Percentiles rank a stretch among this genome's conserved stretches.
Evolutionary conservation across 208 protist species (phyloP).

Genomic region (Herpetomonas samuelpessoai): DNA sequence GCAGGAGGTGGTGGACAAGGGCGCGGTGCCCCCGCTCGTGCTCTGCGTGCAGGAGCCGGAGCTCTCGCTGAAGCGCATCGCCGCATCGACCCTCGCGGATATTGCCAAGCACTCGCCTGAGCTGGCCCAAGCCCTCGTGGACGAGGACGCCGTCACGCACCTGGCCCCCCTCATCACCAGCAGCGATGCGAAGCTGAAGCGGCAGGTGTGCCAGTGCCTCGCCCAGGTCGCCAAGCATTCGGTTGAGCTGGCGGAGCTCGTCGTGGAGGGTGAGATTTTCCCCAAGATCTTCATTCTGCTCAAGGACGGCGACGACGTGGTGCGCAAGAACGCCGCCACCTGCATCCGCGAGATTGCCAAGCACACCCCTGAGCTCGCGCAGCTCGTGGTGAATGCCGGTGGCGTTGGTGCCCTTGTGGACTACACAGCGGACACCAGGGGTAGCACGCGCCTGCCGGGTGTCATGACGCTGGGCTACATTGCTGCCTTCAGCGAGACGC

Average conservation of each 20-base stretch:
- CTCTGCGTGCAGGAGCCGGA: conserved; percentile 98
- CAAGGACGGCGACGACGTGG: conserved; percentile 94
- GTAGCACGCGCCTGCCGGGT: conserved; percentile 92
- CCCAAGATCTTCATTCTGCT: conserved; percentile 95
- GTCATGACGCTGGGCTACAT: conserved; percentile 99
- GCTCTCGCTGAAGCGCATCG: conserved; percentile 96
- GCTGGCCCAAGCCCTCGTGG: conserved; percentile 96
- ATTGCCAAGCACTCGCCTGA: conserved; percentile 95
- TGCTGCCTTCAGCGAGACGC: conserved; percentile 96
- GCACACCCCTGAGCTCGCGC: conserved; percentile 97
- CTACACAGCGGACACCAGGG: conserved; percentile 93
- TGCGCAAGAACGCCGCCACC: conserved; percentile 97
- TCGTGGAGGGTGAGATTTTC: conserved; percentile 99
- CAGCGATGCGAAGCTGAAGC: conserved; percentile 95
- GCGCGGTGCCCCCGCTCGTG: conserved; percentile 95
- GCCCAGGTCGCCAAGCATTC: conserved; percentile 98
- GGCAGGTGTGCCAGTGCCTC: conserved; percentile 95
- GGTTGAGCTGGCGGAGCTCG: conserved; percentile 97
- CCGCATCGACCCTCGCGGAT: conserved; percentile 94
- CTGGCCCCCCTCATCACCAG: conserved; percentile 95
- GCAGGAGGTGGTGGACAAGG: conserved; percentile 96
- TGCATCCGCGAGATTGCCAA: conserved; percentile 98
- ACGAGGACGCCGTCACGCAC: conserved; percentile 95
- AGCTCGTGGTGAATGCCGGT: conserved; percentile 97
- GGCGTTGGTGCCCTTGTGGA: conserved; percentile 97